A percentile compares a stretch with the other conserved stretches of the same genome.
Conservation (phyloP, 768 basidiomycete genomes). For the Dictyophora rubrovolvata region DNA sequence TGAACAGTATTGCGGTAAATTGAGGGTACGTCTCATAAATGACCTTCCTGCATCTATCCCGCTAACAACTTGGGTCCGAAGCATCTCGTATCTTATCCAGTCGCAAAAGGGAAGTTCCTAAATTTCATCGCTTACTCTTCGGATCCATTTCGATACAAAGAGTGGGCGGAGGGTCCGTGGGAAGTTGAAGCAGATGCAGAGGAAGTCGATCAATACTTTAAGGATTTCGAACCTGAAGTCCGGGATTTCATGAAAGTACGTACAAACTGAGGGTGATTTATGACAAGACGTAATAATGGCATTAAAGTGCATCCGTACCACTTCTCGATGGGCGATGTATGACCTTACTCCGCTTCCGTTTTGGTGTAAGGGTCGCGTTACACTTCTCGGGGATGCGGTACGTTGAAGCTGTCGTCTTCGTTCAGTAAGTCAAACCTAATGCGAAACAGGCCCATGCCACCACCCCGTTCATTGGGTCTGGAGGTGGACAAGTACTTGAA, state of each 20-base stretch:
- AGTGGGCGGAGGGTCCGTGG: conserved; percentile 1
- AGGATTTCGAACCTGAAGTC: conserved; percentile 50
- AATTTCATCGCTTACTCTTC: conserved; percentile 10
- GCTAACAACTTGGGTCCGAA: not conserved
- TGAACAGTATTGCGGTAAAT: conserved; percentile 3
- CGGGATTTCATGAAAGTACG: conserved; percentile 45
- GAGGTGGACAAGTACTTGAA: conserved; percentile 36
- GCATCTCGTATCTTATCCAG: conserved; percentile 9
- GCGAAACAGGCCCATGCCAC: conserved; percentile 26
- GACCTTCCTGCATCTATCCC: not conserved
- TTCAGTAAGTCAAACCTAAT: not conserved
- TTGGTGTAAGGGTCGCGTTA: conserved; percentile 43
- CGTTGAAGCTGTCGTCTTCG: not conserved
- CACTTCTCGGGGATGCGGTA: conserved; percentile 33
- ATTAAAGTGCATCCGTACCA: conserved; percentile 40
- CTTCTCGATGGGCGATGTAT: conserved; percentile 57
- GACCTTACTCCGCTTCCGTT: conserved; percentile 40
- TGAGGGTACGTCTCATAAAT: not conserved
- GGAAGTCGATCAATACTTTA: conserved; percentile 37
- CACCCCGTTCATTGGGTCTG: conserved; percentile 34
- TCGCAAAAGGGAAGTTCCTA: conserved; percentile 1
- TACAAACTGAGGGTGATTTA: too few relatives aligned
- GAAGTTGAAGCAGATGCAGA: conserved; percentile 13
- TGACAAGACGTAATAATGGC: not conserved
- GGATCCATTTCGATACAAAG: not conserved